Conservation (phyloP, 805 yeast species). For the Zygoascus ofunaensis region DNA sequence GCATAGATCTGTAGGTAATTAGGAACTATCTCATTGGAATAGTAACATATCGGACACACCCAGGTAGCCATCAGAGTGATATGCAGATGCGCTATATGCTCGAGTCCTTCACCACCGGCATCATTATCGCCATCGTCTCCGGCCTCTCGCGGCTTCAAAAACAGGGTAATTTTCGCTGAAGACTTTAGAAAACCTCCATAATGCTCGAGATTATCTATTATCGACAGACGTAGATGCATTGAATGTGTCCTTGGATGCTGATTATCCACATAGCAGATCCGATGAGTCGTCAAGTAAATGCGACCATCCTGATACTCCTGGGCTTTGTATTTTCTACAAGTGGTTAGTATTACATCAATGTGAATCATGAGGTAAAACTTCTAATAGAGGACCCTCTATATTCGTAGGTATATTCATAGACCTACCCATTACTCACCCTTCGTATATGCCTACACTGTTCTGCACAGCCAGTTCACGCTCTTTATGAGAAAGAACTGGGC, state of each 20-base stretch:
- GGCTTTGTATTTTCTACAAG: conserved; percentile 46
- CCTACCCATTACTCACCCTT: conserved; percentile 43
- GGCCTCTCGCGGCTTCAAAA: conserved; percentile 21
- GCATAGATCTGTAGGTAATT: conserved; percentile 24
- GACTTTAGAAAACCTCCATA: conserved; percentile 55
- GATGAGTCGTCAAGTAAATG: conserved; percentile 60
- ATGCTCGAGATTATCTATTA: conserved; percentile 34
- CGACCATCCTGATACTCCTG: conserved; percentile 63
- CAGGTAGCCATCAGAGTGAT: conserved; percentile 36
- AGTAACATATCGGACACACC: conserved; percentile 89
- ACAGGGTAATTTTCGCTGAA: conserved; percentile 63
- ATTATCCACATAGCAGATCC: conserved; percentile 68
- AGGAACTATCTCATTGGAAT: conserved; percentile 40
- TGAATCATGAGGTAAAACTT: neutral
- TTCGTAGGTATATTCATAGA: too few species aligned
- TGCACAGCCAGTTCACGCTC: conserved; percentile 49
- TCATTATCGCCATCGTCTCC: too few species aligned
- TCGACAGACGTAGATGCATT: conserved; percentile 38
- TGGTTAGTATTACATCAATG: too few species aligned
- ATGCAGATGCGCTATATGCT: conserved; percentile 5
- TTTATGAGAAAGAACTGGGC: conserved; percentile 25
- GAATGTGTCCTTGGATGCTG: conserved; percentile 34
- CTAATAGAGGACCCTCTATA: too few species aligned
- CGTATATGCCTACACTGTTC: conserved; percentile 63
- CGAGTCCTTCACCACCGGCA: neutral